Percentiles rank a stretch among this genome's conserved stretches.
phyloP scores from a whole-genome alignment of 1,139 yeast species.

The Yamadazyma conglobata region DNA sequence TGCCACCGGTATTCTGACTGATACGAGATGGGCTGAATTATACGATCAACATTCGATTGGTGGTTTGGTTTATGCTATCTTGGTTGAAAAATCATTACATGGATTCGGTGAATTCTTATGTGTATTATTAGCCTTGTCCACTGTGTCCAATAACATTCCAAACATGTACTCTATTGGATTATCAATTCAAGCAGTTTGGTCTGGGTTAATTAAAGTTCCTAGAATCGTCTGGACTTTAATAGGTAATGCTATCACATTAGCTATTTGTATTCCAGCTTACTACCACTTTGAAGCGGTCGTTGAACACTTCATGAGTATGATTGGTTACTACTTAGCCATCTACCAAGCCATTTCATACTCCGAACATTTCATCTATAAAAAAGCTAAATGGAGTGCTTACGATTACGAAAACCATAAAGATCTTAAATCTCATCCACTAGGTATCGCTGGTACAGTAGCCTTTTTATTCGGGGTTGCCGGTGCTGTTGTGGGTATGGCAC shows the following conservation, averaged over 20 bases:
- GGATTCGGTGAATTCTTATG: constrained; percentile 90
- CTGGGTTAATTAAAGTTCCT: constrained; percentile 67
- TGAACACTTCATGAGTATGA: constrained; percentile 83
- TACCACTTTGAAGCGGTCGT: constrained; percentile 68
- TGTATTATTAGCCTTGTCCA: constrained; percentile 76
- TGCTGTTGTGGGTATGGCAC: constrained; percentile 81
- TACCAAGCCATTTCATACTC: constrained; percentile 69
- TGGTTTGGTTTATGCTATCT: constrained; percentile 74
- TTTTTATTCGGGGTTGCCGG: constrained; percentile 85
- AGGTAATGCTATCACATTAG: constrained; percentile 75
- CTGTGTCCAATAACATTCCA: constrained; percentile 87
- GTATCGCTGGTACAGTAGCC: constrained; percentile 72
- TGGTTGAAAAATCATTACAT: constrained; percentile 75
- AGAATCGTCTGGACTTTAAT: constrained; percentile 75
- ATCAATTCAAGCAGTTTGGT: constrained; percentile 82
- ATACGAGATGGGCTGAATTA: constrained; percentile 46
- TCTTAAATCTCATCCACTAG: constrained; percentile 60
- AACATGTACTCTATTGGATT: constrained; percentile 88
- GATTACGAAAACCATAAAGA: constrained; percentile 61
- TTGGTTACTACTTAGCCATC: constrained; percentile 87
- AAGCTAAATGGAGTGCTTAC: constrained; percentile 56
- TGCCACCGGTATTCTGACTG: constrained; percentile 57
- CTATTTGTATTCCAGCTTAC: constrained; percentile 85
- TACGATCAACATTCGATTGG: constrained; percentile 64
- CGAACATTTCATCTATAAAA: constrained; percentile 77